Evolutionary conservation across 176 grass and related monocot species (phyloP), one percentile per base, ranked within the genome.

Genomic region (Leersia perrieri): DNA sequence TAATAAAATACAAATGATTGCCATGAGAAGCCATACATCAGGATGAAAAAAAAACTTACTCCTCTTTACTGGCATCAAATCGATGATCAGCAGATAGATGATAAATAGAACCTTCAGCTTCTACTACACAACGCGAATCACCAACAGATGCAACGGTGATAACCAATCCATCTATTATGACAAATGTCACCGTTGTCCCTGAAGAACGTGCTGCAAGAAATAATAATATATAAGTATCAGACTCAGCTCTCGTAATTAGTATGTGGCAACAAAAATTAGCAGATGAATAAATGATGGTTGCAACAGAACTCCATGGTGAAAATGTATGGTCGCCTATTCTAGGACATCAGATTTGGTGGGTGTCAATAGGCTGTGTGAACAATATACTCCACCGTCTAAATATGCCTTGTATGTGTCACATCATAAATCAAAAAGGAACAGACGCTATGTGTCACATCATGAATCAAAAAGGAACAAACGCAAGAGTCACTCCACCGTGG

Each of bases 121-220:
- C 90, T 30, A 98, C 84, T 64, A 91, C 87, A 67, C 92, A 91
- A 66, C 89, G 92, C 42, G 95, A 98, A 91, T 98, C 95, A 3
- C 95, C 95, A 78, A 98, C 95, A 36, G 95, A 98, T 83, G 92
- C 95, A 23, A 94, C 80, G 4, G 92, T 98, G 30, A 98, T 67
- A 44, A 94, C 66, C 74, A 83, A 75, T 65, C 90, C 95, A 68
- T 98, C 95, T 87, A 98, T 94, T 82, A 98, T 98, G 33, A 92
- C 92, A 87, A 98, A 92, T 11, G 95, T 89, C 58, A 98, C 95
- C 16, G 95, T 98, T 80, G 95, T 94, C 47, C 95, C 95, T 47
- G 95, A 98, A 70, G 92, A 80, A 35, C 79, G 92, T 16, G 87
- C 95, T 98, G 85, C 62, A 87, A 86, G 4, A 5, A 82, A 80